These are phyloP conservation scores for Claviceps sp. DNA, from an alignment of 2,329 filamentous ascomycete species.

Conservation along the genomic window DNA sequence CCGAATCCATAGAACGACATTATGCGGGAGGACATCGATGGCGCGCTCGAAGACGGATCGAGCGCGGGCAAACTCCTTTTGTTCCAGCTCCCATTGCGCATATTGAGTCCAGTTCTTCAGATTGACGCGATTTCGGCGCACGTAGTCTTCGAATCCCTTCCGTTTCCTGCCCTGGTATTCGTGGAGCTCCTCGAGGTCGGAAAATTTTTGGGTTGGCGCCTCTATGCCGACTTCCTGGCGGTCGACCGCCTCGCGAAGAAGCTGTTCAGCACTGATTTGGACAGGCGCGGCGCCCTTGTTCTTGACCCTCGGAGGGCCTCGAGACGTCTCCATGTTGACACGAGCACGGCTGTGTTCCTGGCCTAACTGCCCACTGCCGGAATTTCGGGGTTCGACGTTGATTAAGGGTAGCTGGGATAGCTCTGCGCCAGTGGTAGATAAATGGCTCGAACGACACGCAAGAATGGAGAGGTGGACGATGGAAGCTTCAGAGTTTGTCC, in stretches of 20 bases:
- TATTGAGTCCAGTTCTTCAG: slow-evolving; percentile 99
- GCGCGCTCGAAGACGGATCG: slow-evolving; percentile 90
- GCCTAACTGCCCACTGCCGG: background rate
- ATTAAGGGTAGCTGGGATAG: background rate
- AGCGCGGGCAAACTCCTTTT: slow-evolving; percentile 90
- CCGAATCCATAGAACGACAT: slow-evolving; percentile 75
- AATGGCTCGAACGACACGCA: background rate
- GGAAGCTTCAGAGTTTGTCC: background rate
- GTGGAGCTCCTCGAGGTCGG: slow-evolving; percentile 93
- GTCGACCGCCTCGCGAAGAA: slow-evolving; percentile 93
- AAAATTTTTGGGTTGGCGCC: slow-evolving; percentile 86
- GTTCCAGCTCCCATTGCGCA: slow-evolving; percentile 92
- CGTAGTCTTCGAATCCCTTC: slow-evolving; percentile 96
- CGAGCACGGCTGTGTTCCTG: background rate
- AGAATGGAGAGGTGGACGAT: slow-evolving; percentile 5
- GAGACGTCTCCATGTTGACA: slow-evolving; percentile 64
- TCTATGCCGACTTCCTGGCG: slow-evolving; percentile 80
- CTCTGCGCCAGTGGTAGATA: background rate
- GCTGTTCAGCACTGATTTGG: slow-evolving; percentile 92
- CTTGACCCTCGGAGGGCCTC: slow-evolving; percentile 91
- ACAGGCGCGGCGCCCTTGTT: slow-evolving; percentile 90
- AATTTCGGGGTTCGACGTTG: no score
- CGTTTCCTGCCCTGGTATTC: slow-evolving; percentile 93
- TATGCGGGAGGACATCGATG: slow-evolving; percentile 80
- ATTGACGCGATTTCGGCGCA: slow-evolving; percentile 83